Percentiles rank a stretch among this genome's conserved stretches.
phyloP scores from a whole-genome alignment of 2,329 filamentous ascomycete species.

The Fusarium subglutinans region DNA sequence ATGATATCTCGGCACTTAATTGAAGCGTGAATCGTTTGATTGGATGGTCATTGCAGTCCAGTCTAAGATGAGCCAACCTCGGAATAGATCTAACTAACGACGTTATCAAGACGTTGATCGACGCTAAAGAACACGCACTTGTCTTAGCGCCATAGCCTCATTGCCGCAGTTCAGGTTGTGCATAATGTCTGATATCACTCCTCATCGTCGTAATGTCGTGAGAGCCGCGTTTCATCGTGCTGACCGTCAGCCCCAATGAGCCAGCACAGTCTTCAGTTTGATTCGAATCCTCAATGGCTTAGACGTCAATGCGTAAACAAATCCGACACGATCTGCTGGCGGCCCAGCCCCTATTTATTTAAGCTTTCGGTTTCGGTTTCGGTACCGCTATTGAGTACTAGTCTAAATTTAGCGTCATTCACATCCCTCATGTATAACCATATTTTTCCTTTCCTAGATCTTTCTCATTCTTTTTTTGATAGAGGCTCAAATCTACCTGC shows the following conservation, averaged over 20 bases:
- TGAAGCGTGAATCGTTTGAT: fast-evolving
- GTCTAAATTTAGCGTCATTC: neutral
- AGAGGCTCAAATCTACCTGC: neutral
- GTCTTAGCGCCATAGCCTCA: neutral
- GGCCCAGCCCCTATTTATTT: neutral
- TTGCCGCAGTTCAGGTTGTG: fast-evolving
- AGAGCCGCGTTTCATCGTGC: neutral
- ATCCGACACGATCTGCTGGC: neutral
- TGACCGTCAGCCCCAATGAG: neutral
- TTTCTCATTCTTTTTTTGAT: neutral
- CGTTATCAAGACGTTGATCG: neutral
- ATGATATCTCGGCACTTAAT: neutral
- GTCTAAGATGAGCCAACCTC: fast-evolving
- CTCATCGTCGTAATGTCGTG: neutral
- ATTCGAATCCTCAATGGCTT: neutral
- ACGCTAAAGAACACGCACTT: fast-evolving
- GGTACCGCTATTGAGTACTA: fast-evolving
- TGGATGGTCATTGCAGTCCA: no score
- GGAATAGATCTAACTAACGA: neutral
- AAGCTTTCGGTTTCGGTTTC: neutral
- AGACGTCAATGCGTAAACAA: neutral
- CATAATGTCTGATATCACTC: neutral
- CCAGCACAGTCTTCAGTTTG: neutral
- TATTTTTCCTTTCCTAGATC: neutral
- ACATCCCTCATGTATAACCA: neutral